Percentiles rank a stretch among this genome's conserved stretches.
Conservation (phyloP, 176 grass and related monocot species). For the Poa pratensis region DNA sequence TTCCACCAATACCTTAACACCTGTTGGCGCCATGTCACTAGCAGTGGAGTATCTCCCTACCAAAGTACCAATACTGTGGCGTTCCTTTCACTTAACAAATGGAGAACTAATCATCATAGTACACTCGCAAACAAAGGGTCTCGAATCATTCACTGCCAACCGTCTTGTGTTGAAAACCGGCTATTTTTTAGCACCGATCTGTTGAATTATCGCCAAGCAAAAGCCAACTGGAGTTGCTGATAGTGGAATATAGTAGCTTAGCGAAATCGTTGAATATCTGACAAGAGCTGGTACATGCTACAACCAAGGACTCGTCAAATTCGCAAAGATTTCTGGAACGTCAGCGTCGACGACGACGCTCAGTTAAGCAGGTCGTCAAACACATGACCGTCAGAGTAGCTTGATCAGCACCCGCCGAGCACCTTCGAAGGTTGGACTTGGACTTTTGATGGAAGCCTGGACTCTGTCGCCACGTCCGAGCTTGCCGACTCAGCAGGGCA, state of each 20-base stretch:
- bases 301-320: no score
- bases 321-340: background rate
- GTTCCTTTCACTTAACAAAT: background rate
- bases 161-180: background rate
- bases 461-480: no score
- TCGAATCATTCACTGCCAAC: background rate
- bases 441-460: no score
- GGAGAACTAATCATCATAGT: no score
- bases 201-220: no score
- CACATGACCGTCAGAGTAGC: background rate
- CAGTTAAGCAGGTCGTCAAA: background rate
- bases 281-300: no score
- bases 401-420: background rate
- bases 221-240: no score
- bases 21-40: background rate
- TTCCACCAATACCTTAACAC: no score
- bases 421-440: background rate
- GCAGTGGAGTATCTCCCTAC: background rate
- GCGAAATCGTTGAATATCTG: no score
- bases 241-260: no score
- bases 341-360: background rate
- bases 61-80: background rate
- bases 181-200: no score
- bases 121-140: background rate
- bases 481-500: background rate